Conservation (phyloP, 108 stramenopile species). For the Cyclotella cryptica region DNA sequence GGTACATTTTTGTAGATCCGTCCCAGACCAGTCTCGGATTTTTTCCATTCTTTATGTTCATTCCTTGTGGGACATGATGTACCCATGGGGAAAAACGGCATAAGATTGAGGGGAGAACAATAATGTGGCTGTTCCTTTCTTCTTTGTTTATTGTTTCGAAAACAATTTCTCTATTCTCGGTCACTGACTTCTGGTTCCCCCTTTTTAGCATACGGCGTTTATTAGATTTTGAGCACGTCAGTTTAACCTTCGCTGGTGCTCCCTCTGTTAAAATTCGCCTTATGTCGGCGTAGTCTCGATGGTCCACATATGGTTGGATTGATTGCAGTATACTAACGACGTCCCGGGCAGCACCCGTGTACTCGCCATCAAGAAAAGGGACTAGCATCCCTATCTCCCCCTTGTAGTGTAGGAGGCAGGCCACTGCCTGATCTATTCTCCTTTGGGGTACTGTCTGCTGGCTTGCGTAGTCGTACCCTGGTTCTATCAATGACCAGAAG, state of each 20-base stretch:
- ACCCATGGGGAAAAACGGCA: neutral
- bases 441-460: no score
- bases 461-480: no score
- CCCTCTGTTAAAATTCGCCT: constrained; percentile 6
- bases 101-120: neutral
- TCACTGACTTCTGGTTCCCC: constrained; percentile 8
- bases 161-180: constrained; percentile 4
- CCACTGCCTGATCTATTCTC: no score
- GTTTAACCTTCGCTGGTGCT: neutral
- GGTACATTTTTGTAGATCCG: neutral
- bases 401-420: no score
- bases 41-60: constrained; percentile 4
- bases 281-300: neutral
- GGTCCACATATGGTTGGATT: neutral
- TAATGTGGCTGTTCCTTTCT: constrained; percentile 15
- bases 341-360: no score
- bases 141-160: constrained; percentile 16
- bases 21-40: neutral
- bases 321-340: no score
- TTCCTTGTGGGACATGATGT: neutral
- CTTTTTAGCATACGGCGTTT: neutral
- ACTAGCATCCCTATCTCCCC: no score
- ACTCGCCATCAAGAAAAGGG: no score
- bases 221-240: neutral
- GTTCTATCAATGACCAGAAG: no score